Evolutionary conservation across 2,329 filamentous ascomycete species (phyloP), one percentile per base, ranked within the genome.

Genomic region (Exophiala calicioides): DNA sequence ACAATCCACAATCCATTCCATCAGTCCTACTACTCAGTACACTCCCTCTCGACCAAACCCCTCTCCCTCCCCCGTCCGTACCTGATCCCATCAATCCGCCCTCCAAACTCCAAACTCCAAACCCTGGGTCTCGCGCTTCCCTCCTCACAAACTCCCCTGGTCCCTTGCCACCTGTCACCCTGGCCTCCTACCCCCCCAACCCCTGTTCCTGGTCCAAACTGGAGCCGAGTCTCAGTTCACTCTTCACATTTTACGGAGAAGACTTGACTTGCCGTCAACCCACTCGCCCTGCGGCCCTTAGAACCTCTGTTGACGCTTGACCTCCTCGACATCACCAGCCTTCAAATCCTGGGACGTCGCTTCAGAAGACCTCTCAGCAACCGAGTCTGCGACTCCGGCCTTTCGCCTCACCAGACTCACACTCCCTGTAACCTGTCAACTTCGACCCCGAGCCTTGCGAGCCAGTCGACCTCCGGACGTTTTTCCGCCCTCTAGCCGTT

Each of bases 211-310:
- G 32, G 19, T 23, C 19, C 13, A 38, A 44, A 50, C 47, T 50
- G 41, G 47, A 44, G 47, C n/a, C n/a, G n/a, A n/a, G n/a, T 50
- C 44, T 42, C 44, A 47, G 34, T 40, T 39, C 18, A 23, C 32
- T n/a, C n/a, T n/a, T n/a, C n/a, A n/a, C n/a, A n/a, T n/a, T n/a
- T n/a, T n/a, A n/a, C n/a, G n/a, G n/a, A n/a, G n/a, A n/a, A n/a
- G n/a, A n/a, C n/a, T n/a, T n/a, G n/a, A n/a, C n/a, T n/a, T n/a
- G n/a, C n/a, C n/a, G n/a, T n/a, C n/a, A n/a, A n/a, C n/a, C n/a
- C n/a, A n/a, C n/a, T n/a, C n/a, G n/a, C n/a, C n/a, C n/a, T n/a
- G n/a, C n/a, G n/a, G n/a, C 23, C 36, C 24, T 34, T 27, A 23
- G 31, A 16, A 27, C 19, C 34, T 35, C 30, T 21, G 30, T 44